Evolutionary conservation across 257 asterid species (phyloP).

Genomic region (Primulina eburnea): DNA sequence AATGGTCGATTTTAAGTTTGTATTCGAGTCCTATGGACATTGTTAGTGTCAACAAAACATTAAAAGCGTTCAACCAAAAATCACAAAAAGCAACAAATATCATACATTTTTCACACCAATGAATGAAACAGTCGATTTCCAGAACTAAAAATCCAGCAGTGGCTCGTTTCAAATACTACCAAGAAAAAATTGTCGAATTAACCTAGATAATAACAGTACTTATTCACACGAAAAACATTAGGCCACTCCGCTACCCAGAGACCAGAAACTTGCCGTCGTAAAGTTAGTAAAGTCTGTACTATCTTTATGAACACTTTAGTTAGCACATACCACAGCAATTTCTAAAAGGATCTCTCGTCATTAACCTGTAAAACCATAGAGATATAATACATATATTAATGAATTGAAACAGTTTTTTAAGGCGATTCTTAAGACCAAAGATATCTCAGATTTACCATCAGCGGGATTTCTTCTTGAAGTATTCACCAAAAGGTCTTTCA

Average conservation of each 20-base stretch:
- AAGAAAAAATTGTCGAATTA: too few species aligned
- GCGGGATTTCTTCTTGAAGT: conserved; percentile 28
- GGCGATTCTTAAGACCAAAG: background rate
- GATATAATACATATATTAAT: too few species aligned
- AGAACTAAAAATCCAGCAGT: background rate
- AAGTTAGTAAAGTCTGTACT: background rate
- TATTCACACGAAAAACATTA: background rate
- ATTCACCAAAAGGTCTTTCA: conserved; percentile 40
- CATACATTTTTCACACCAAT: background rate
- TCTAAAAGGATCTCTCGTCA: background rate
- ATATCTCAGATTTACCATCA: conserved; percentile 22
- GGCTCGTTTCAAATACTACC: background rate
- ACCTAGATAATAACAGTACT: background rate
- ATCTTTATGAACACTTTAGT: background rate
- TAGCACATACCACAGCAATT: background rate
- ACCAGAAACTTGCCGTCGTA: background rate
- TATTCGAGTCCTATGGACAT: too few species aligned
- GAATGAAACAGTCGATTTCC: background rate
- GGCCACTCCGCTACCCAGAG: background rate
- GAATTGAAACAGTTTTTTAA: background rate
- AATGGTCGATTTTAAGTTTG: background rate
- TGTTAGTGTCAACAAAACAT: too few species aligned
- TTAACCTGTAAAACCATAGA: background rate
- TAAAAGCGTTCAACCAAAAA: background rate
- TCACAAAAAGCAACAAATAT: background rate